phyloP scores from a whole-genome alignment of 2,329 filamentous ascomycete species.

The Ophiognomonia clavigignenti-juglandacearum region DNA sequence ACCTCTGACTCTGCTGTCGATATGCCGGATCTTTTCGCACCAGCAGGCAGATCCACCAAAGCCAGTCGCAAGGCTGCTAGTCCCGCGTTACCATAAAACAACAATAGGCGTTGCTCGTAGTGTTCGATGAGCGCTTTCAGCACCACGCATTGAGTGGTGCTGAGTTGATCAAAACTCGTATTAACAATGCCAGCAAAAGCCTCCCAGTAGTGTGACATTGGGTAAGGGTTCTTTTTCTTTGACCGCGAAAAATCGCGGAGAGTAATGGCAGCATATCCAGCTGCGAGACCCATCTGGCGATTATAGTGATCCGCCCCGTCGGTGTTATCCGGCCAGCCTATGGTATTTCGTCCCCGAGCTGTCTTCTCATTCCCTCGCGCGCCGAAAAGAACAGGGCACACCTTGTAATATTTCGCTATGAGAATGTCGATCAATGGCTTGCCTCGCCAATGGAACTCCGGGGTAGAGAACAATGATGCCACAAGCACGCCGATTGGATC shows the following conservation, averaged over 20 bases:
- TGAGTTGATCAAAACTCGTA: conserved; percentile 61
- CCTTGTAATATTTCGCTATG: conserved; percentile 74
- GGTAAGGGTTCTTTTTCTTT: conserved; percentile 67
- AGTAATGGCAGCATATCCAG: conserved; percentile 78
- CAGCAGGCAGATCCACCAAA: conserved; percentile 67
- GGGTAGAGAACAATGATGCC: conserved; percentile 63
- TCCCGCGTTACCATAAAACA: conserved; percentile 74
- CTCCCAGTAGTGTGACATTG: conserved; percentile 77
- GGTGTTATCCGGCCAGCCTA: conserved; percentile 67
- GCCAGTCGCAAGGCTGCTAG: conserved; percentile 66
- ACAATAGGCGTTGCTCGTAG: conserved; percentile 69
- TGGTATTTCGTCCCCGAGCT: conserved; percentile 55
- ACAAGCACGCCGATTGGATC: conserved; percentile 69
- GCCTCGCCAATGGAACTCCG: conserved; percentile 59
- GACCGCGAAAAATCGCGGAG: conserved; percentile 76
- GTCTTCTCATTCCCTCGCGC: conserved; percentile 72
- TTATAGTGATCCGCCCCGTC: conserved; percentile 68
- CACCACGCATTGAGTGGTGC: conserved; percentile 69
- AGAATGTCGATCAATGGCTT: conserved; percentile 68
- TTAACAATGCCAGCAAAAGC: conserved; percentile 72
- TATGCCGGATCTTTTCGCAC: conserved; percentile 30
- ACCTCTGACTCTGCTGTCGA: conserved; percentile 46
- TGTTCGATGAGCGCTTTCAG: conserved; percentile 68
- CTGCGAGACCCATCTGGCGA: conserved; percentile 77
- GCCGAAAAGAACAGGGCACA: conserved; percentile 83